A percentile compares a stretch with the other conserved stretches of the same genome.
Evolutionary conservation across 805 yeast species (phyloP).

Genomic region (Saturnispora zaruensis): DNA sequence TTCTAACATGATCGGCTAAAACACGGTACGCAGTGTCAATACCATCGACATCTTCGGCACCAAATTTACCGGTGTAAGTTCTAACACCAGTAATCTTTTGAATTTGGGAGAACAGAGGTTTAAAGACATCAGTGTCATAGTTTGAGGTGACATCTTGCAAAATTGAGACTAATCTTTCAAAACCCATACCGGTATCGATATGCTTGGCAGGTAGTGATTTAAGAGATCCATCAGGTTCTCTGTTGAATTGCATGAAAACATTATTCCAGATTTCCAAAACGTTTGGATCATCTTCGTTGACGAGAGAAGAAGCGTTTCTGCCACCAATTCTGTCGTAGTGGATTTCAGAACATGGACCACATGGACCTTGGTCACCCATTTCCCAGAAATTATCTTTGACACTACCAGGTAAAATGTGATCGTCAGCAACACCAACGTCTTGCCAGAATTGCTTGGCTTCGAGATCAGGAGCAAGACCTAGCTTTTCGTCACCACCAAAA

Average conservation of each 20-base stretch:
- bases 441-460: conserved; percentile 89
- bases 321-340: conserved; percentile 99
- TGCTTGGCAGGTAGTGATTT: conserved; percentile 87
- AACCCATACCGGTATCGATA: conserved; percentile 98
- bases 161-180: conserved; percentile 92
- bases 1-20: conserved; percentile 96
- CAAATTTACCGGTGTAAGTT: conserved; percentile 87
- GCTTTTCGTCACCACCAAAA: conserved; percentile 83
- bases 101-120: conserved; percentile 77
- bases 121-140: conserved; percentile 95
- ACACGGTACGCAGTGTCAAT: conserved; percentile 97
- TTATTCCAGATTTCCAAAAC: conserved; percentile 97
- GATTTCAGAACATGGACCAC: conserved; percentile 98
- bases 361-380: conserved; percentile 99
- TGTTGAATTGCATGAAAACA: conserved; percentile 93
- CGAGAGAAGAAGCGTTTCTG: conserved; percentile 85
- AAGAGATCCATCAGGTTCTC: conserved; percentile 80
- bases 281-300: conserved; percentile 95
- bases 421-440: conserved; percentile 80
- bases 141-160: conserved; percentile 87
- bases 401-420: conserved; percentile 87
- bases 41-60: conserved; percentile 87
- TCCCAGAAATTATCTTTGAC: conserved; percentile 97
- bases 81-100: conserved; percentile 91
- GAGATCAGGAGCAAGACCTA: conserved; percentile 83